phyloP scores from a whole-genome alignment of 768 basidiomycete species.

The Terana coerulea region DNA sequence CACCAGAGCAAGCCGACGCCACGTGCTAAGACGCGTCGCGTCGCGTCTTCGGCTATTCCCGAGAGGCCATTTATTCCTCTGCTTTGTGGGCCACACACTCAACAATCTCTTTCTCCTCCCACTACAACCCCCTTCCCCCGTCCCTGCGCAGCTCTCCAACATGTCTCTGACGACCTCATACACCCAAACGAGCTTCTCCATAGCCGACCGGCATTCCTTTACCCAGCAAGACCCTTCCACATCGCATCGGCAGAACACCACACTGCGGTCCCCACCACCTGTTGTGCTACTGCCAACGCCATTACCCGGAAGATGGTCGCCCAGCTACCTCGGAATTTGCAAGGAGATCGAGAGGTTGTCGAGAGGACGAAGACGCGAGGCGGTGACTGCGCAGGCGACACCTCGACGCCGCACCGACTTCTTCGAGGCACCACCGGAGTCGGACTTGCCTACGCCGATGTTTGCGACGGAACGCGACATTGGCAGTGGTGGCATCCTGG shows the following conservation, averaged over 20 bases:
- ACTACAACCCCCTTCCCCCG: background rate
- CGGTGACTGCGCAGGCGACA: too few species aligned
- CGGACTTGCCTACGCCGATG: too few species aligned
- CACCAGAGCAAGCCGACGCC: too few species aligned
- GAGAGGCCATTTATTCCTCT: background rate
- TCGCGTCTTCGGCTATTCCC: background rate
- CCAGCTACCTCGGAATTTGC: background rate
- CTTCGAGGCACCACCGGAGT: too few species aligned
- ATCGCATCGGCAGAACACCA: background rate
- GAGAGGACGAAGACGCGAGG: too few species aligned
- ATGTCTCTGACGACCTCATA: too few species aligned
- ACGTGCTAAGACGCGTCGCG: background rate
- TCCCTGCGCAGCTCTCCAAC: background rate
- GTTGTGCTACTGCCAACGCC: background rate
- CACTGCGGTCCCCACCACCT: background rate
- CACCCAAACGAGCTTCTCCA: background rate
- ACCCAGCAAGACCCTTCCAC: background rate
- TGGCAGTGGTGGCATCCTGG: too few species aligned
- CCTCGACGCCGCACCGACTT: too few species aligned
- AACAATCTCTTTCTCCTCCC: too few species aligned
- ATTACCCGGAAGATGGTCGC: background rate
- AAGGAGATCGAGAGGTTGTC: background rate
- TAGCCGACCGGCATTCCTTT: background rate
- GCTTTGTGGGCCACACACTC: background rate
- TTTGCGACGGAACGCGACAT: too few species aligned